These are phyloP conservation scores for Plantago elongata DNA, from an alignment of 257 asterid species.

Conservation along the genomic window DNA sequence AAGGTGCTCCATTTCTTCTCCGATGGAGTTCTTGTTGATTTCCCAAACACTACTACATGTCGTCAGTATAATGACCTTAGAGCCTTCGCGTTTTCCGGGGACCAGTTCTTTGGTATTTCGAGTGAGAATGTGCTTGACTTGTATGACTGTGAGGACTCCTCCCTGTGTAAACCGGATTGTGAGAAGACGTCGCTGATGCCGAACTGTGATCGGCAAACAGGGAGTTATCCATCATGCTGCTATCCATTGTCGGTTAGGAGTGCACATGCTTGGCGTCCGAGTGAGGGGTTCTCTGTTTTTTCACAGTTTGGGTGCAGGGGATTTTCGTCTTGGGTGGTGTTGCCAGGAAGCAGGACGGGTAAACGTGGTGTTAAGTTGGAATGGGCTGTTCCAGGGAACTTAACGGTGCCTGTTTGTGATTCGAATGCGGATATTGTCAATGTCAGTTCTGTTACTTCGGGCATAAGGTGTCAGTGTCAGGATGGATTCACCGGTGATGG, in stretches of 20 bases:
- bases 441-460: slow-evolving; percentile 45
- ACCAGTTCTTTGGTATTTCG: slow-evolving; percentile 42
- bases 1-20: slow-evolving; percentile 49
- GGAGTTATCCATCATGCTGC: slow-evolving; percentile 51
- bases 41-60: slow-evolving; percentile 48
- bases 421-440: slow-evolving; percentile 35
- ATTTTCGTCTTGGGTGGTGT: slow-evolving; percentile 48
- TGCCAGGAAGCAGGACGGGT: slow-evolving; percentile 33
- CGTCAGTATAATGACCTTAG: slow-evolving; percentile 47
- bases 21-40: slow-evolving; percentile 46
- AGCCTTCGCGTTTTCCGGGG: slow-evolving; percentile 42
- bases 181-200: slow-evolving; percentile 34
- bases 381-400: slow-evolving; percentile 59
- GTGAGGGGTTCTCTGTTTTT: slow-evolving; percentile 36
- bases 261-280: slow-evolving; percentile 33
- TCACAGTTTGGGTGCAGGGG: slow-evolving; percentile 58
- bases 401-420: slow-evolving; percentile 35
- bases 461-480: slow-evolving; percentile 51
- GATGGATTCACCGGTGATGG: slow-evolving; percentile 65
- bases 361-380: slow-evolving; percentile 57
- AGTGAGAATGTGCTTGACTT: slow-evolving; percentile 48
- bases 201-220: slow-evolving; percentile 35
- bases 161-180: slow-evolving; percentile 50
- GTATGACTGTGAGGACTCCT: slow-evolving; percentile 70
- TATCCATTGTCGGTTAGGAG: slow-evolving; percentile 46